phyloP scores from a whole-genome alignment of 106 monocot species.

The Chionographis japonica region DNA sequence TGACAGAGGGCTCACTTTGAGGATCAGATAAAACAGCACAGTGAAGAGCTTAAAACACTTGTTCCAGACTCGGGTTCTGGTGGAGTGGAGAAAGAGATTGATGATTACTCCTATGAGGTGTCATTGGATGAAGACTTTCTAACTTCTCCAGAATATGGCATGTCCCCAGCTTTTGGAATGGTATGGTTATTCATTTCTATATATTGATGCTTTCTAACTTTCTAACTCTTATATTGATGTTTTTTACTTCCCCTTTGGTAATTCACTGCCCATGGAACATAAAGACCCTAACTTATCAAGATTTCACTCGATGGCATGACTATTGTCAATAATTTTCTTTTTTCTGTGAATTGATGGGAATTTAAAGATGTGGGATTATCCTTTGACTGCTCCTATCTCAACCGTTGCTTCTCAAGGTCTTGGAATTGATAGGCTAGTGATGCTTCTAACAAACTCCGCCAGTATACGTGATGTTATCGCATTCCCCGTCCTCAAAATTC shows the following conservation, averaged over 20 bases:
- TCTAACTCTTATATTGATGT: not conserved
- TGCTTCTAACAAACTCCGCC: constrained; percentile 89
- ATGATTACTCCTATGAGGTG: constrained; percentile 83
- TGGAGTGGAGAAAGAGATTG: constrained; percentile 37
- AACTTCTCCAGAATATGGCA: constrained; percentile 92
- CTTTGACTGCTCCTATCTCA: not conserved
- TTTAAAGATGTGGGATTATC: not conserved
- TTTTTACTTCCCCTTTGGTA: not conserved
- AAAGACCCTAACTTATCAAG: too few relatives aligned
- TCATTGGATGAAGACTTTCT: constrained; percentile 87
- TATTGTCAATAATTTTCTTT: too few relatives aligned
- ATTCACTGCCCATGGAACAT: too few relatives aligned
- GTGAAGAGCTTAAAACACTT: constrained; percentile 45
- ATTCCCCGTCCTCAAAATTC: constrained; percentile 83
- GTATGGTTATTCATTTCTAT: constrained; percentile 33
- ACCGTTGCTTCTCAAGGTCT: constrained; percentile 54
- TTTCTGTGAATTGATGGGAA: too few relatives aligned
- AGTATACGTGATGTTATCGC: constrained; percentile 96
- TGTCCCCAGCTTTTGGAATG: constrained; percentile 99
- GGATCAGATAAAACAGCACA: constrained; percentile 82
- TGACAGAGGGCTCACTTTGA: constrained; percentile 75
- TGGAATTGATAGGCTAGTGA: constrained; percentile 90
- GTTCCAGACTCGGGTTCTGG: constrained; percentile 4
- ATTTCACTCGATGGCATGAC: too few relatives aligned
- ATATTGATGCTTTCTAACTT: not conserved